Evolutionary conservation across 805 yeast genomes (phyloP).

Genomic region (Wickerhamiella lipophila): DNA sequence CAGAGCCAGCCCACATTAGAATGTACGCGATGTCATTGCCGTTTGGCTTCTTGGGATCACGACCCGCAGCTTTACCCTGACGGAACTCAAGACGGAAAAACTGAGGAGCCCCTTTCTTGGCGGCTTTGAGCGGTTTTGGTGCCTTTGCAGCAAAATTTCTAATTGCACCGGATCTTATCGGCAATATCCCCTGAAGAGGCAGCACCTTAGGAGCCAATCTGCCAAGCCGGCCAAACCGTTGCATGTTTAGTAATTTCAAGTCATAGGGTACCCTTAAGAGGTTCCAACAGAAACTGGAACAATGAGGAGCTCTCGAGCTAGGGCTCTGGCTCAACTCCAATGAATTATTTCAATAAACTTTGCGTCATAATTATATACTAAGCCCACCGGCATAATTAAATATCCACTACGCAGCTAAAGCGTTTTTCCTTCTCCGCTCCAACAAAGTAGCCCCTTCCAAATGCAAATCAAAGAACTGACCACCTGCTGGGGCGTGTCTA

Average conservation of each 20-base stretch:
- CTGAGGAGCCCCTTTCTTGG: neutral
- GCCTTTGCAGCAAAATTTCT: neutral
- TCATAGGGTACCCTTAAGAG: neutral
- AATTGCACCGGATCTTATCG: neutral
- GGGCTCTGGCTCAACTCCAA: too few relatives aligned
- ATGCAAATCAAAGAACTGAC: constrained; percentile 40
- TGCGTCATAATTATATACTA: neutral
- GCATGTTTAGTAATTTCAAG: constrained; percentile 4
- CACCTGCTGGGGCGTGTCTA: constrained; percentile 9
- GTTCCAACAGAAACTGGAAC: neutral
- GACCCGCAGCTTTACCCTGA: constrained; percentile 8
- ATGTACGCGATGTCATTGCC: constrained; percentile 6
- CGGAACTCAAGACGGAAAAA: constrained; percentile 12
- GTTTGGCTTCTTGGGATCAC: constrained; percentile 12
- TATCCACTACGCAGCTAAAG: constrained; percentile 9
- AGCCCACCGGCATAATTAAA: neutral
- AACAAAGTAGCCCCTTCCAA: constrained; percentile 53
- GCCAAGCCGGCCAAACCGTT: constrained; percentile 5
- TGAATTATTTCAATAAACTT: too few relatives aligned
- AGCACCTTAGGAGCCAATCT: neutral
- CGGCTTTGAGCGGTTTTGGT: neutral
- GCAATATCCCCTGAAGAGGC: neutral
- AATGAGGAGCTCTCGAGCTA: too few relatives aligned
- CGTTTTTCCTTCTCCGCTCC: constrained; percentile 23
- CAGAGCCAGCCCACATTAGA: constrained; percentile 10